Base-by-base conservation (phyloP, 139 green algal species). In the Haematococcus sp. region DNA sequence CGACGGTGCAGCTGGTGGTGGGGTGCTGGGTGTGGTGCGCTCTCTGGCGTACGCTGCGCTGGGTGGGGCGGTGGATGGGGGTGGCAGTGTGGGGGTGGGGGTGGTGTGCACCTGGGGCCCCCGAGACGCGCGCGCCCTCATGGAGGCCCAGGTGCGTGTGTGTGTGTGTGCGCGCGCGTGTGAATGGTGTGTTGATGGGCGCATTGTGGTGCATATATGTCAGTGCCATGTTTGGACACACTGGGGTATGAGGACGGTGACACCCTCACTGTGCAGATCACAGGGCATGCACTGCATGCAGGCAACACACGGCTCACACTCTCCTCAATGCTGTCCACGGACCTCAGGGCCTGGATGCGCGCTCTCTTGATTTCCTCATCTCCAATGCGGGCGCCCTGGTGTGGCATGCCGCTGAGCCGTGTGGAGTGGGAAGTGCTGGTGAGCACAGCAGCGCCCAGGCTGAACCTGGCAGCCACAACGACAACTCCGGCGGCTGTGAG, bases 81-180 rank as follows among this genome's bases (percentile, higher is more conserved):
- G 63, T 19, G 4, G 63, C 40, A 27, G 32, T 59, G 7, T 88
- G 35, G 87, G 87, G 23, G 64, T 92, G 30, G 88, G 88, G 68
- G 27, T 94, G 44, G 71, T 85, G 32, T 88, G 77, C 81, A 91
- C 90, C 82, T 68, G 90, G 68, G 79, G 85, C 65, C 89, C 86
- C 70, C 83, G 88, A 13, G 75, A 80, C 43, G 83, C 84, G 22
- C 76, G 80, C 11, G 30, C 51, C 15, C n/a, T 79, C 25, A 56
- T 85, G 43, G 35, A 67, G 32, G 63, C 66, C 7, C 31, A 72
- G 66, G 66, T 72, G 66, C 11, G 34, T n/a, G 59, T n/a, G n/a
- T n/a, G n/a, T n/a, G n/a, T n/a, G n/a, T n/a, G n/a, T n/a, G n/a
- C n/a, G n/a, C n/a, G 59, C 28, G 5, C 20, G 27, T 66, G 25